Conservation (phyloP, 2,329 filamentous ascomycete species). For the Boeremia exigua region DNA sequence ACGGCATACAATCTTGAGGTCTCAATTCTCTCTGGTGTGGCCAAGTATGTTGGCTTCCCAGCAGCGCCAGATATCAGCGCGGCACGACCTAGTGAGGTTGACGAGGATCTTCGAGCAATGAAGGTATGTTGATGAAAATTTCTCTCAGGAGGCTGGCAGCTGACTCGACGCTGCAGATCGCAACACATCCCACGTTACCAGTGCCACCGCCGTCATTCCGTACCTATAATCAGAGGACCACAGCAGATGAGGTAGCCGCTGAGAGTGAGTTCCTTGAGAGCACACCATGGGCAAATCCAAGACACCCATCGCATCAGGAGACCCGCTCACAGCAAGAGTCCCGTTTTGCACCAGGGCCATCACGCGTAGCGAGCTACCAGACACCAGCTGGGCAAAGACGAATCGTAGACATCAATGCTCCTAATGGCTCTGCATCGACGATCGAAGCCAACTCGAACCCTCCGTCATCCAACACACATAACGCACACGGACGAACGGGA, state of each 20-base stretch:
- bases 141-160: conserved; percentile 24
- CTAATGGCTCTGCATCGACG: conserved; percentile 49
- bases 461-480: conserved; percentile 41
- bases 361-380: conserved; percentile 42
- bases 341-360: conserved; percentile 38
- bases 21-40: conserved; percentile 85
- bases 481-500: conserved; percentile 33
- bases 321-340: conserved; percentile 44
- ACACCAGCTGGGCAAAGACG: conserved; percentile 47
- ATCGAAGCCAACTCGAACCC: conserved; percentile 49
- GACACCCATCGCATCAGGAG: conserved; percentile 55
- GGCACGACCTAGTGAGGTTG: conserved; percentile 74
- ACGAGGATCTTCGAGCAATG: conserved; percentile 89
- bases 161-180: conserved; percentile 41
- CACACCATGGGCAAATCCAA: conserved; percentile 91
- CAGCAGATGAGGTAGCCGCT: conserved; percentile 64
- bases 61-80: conserved; percentile 85
- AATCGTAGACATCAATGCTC: conserved; percentile 41
- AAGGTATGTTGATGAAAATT: conserved; percentile 66
- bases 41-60: conserved; percentile 95
- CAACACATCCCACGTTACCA: conserved; percentile 35
- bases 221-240: conserved; percentile 45
- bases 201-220: conserved; percentile 41
- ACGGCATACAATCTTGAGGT: conserved; percentile 95
- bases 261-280: conserved; percentile 88